Evolutionary conservation across 257 asterid genomes (phyloP).

Genomic region (Paraleonurus japonicus): DNA sequence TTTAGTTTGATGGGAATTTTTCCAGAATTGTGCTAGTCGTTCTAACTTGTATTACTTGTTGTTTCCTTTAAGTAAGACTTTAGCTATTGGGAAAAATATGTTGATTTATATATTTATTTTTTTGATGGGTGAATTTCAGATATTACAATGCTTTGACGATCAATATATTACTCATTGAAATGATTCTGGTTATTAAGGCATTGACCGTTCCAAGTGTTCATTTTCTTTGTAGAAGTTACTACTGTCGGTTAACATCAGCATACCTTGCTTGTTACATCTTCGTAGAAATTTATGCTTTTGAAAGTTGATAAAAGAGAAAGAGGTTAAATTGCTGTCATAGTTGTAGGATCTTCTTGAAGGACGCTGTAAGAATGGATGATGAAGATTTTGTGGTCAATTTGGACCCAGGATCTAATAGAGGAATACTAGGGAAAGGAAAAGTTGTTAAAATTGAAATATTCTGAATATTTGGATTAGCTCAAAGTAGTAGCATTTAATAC

Average conservation of each 20-base stretch:
- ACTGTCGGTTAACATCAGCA: background rate
- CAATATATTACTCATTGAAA: background rate
- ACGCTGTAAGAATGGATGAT: background rate
- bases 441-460: background rate
- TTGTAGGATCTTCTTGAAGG: background rate
- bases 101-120: background rate
- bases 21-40: background rate
- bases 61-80: background rate
- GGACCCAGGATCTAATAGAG: background rate
- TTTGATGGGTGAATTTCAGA: background rate
- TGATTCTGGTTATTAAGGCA: background rate
- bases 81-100: background rate
- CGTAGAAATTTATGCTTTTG: background rate
- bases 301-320: background rate
- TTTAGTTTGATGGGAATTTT: slow-evolving; percentile 15
- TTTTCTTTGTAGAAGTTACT: background rate
- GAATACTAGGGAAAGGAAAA: slow-evolving; percentile 1
- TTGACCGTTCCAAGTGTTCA: background rate
- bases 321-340: background rate
- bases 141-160: background rate
- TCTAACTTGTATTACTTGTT: too few relatives aligned
- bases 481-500: background rate
- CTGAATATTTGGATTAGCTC: background rate
- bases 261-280: background rate
- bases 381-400: background rate